Conservation (phyloP, 2,329 filamentous ascomycete genomes). For the Aspergillus japonicus region DNA sequence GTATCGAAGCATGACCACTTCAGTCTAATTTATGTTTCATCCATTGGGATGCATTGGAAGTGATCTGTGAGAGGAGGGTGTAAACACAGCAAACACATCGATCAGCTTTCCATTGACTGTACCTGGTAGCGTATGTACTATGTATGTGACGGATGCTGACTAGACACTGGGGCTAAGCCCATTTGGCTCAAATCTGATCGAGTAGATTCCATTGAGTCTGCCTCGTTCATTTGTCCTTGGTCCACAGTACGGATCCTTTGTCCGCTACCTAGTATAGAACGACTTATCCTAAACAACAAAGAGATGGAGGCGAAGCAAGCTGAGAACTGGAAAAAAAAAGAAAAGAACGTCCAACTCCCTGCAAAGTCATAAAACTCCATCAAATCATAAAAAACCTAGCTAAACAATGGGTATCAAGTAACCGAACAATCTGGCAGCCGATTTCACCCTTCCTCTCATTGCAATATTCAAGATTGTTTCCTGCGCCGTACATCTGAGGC, state of each 20-base stretch:
- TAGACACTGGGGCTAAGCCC: not conserved
- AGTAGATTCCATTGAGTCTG: too few species aligned
- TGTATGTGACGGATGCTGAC: too few species aligned
- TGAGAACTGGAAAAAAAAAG: not conserved
- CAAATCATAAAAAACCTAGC: conserved; percentile 2
- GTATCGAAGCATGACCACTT: not conserved
- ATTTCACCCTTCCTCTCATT: not conserved
- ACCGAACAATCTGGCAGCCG: not conserved
- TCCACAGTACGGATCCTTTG: too few species aligned
- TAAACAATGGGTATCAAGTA: conserved; percentile 8
- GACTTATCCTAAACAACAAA: too few species aligned
- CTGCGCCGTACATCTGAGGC: not conserved
- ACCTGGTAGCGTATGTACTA: too few species aligned
- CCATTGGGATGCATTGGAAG: too few species aligned
- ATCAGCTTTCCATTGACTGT: too few species aligned
- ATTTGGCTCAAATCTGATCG: not conserved
- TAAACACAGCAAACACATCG: too few species aligned
- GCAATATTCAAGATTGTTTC: not conserved
- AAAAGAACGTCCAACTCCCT: conserved; percentile 1
- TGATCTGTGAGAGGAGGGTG: too few species aligned
- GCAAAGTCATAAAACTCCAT: not conserved
- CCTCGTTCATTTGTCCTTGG: too few species aligned
- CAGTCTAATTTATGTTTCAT: not conserved
- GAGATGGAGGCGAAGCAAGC: not conserved
- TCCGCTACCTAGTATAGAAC: too few species aligned